phyloP scores from a whole-genome alignment of 2,329 filamentous ascomycete species.

The Sphaerostilbella broomeana region DNA sequence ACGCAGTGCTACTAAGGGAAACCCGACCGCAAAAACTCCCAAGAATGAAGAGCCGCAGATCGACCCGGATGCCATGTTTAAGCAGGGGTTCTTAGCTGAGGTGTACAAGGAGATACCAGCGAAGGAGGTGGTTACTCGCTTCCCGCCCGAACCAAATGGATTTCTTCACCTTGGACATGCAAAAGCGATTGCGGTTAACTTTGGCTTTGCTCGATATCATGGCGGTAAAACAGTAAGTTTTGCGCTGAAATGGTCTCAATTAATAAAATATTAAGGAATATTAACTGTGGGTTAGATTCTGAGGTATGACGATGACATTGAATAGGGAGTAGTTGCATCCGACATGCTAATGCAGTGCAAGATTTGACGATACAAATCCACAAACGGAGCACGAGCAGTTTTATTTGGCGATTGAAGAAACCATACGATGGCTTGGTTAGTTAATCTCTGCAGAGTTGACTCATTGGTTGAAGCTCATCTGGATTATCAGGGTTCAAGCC shows the following conservation, averaged over 20 bases:
- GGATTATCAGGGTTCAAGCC: conserved; percentile 56
- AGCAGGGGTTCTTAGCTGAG: conserved; percentile 66
- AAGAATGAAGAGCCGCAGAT: conserved; percentile 34
- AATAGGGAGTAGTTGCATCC: too few relatives aligned
- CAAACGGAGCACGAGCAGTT: conserved; percentile 87
- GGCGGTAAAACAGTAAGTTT: conserved; percentile 46
- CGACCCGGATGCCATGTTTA: conserved; percentile 66
- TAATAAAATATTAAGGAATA: too few relatives aligned
- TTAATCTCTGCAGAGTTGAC: not conserved
- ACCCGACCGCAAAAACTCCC: conserved; percentile 16
- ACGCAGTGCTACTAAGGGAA: conserved; percentile 22
- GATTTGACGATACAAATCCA: conserved; percentile 94
- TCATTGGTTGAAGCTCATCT: not conserved
- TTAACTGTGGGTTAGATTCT: too few relatives aligned
- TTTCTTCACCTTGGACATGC: conserved; percentile 90
- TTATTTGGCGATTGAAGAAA: conserved; percentile 82
- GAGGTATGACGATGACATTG: too few relatives aligned
- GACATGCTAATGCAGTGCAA: too few relatives aligned
- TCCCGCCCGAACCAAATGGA: conserved; percentile 85
- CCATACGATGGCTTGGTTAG: conserved; percentile 36
- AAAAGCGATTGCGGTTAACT: conserved; percentile 94
- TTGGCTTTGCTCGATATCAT: conserved; percentile 83
- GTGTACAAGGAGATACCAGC: conserved; percentile 63
- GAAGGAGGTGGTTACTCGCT: conserved; percentile 60
- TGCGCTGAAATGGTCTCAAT: not conserved